Base-by-base conservation (phyloP, 192 early-diverging fungal species). In the Rhizophagus clarus region DNA sequence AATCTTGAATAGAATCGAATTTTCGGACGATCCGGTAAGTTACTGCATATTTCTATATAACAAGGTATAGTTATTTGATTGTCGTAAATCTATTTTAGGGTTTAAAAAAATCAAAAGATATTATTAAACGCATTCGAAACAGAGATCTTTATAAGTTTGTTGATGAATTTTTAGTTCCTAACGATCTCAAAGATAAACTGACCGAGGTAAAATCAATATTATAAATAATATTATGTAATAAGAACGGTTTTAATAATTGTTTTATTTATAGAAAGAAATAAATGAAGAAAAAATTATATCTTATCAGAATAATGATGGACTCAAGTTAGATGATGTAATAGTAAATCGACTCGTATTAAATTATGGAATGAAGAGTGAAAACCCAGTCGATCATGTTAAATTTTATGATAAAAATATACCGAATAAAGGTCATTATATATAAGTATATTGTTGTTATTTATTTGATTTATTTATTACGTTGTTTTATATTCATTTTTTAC, bases 81-180 rank as follows among this genome's bases (percentile, higher is more conserved):
- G 11, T 45, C 2, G 37, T 45, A 12, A 45, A 45, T 45, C 29
- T 20, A 26, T 22, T 22, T 70, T 70, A 83, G 82, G 62, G 89
- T 73, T 87, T 99, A 45, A 85, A 86, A 34, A 84, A 88, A 26
- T 88, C 97, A 0, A 89, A 90, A 24, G 81, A 82, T 2, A 88
- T 99, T 3, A 79, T 99, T 11, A 87, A 88, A 61, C 85, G 95
- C 17, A 86, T 99, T 28, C 86, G 93, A 72, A 89, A 83, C 1
- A 88, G 97, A 9, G 88, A 98, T 63, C 84, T 97, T 5, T 99
- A 98, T 87, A 92, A 94, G 68, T 96, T 93, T 87, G 93, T 94
- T 4, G 93, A 94, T 80, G 93, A 94, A 78, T 89, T 88, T 61
- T 82, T 93, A 29, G 81, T 95, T 29, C 93, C 93, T 8, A 79